Conservation (phyloP, 192 early-diverging fungal species). For the Coemansia sp. region DNA sequence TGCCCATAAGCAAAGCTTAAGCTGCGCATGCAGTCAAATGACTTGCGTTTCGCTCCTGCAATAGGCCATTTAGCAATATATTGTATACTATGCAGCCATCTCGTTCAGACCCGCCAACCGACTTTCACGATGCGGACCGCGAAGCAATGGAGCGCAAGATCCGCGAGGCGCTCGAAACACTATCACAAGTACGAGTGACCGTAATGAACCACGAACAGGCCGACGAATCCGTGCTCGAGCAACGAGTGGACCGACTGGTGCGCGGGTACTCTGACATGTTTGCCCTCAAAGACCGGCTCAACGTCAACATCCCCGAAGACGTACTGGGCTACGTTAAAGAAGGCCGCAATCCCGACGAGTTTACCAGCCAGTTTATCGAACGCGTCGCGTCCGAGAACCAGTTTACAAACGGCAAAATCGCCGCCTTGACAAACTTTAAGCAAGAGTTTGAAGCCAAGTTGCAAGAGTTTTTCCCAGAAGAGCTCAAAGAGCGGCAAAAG, state of each 20-base stretch:
- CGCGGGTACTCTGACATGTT: constrained; percentile 40
- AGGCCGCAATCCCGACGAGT: constrained; percentile 49
- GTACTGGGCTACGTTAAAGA: constrained; percentile 42
- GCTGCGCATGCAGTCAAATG: background rate
- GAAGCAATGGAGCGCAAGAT: constrained; percentile 37
- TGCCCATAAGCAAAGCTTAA: background rate
- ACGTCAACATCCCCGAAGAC: constrained; percentile 42
- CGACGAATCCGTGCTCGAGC: constrained; percentile 37
- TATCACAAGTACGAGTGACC: constrained; percentile 42
- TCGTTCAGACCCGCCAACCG: constrained; percentile 4
- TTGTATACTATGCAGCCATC: constrained; percentile 13
- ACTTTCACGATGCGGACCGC: constrained; percentile 33
- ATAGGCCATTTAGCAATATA: background rate
- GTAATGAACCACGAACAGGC: constrained; percentile 49
- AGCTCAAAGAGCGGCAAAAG: constrained; percentile 20
- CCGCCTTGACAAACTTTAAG: constrained; percentile 48
- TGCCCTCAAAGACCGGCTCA: constrained; percentile 25
- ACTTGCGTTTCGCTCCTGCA: background rate
- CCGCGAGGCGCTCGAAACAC: constrained; percentile 42
- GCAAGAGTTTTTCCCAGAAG: constrained; percentile 45
- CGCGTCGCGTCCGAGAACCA: constrained; percentile 53
- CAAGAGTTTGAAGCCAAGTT: constrained; percentile 47
- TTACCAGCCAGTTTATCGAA: constrained; percentile 54
- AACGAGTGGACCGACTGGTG: constrained; percentile 45
- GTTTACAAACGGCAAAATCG: constrained; percentile 53